These are phyloP conservation scores for Cryptomeria japonica DNA, from an alignment of 75 land plant genomes.

Conservation along the genomic window DNA sequence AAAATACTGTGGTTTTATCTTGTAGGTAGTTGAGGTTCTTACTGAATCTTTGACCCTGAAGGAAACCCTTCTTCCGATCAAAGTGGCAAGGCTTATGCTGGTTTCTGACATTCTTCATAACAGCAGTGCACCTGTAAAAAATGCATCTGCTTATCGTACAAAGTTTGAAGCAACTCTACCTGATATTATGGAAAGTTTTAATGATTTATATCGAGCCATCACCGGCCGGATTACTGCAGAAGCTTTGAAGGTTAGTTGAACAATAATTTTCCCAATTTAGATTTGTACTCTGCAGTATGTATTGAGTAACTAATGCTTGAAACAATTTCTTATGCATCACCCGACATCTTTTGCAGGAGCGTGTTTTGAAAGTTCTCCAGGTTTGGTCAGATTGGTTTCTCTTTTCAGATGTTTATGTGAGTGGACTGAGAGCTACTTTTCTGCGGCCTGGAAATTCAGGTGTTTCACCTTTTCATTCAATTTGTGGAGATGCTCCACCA, in stretches of 20 bases:
- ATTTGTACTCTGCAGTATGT: neutral
- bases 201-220: slow-evolving; percentile 85
- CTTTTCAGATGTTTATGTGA: slow-evolving; percentile 94
- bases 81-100: slow-evolving; percentile 97
- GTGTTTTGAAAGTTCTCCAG: slow-evolving; percentile 93
- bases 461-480: slow-evolving; percentile 78
- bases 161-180: slow-evolving; percentile 92
- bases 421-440: slow-evolving; percentile 92
- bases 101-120: slow-evolving; percentile 97
- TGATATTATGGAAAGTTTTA: slow-evolving; percentile 98
- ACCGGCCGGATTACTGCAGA: slow-evolving; percentile 98
- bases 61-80: slow-evolving; percentile 92
- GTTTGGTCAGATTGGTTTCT: slow-evolving; percentile 99
- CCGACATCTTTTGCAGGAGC: slow-evolving; percentile 53
- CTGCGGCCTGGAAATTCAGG: slow-evolving; percentile 93
- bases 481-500: slow-evolving; percentile 90
- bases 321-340: neutral
- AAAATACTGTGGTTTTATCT: slow-evolving; percentile 7
- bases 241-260: slow-evolving; percentile 76
- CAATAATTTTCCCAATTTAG: neutral
- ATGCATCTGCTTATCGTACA: slow-evolving; percentile 98
- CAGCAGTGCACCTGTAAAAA: slow-evolving; percentile 98
- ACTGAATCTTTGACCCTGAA: slow-evolving; percentile 94
- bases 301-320: neutral
- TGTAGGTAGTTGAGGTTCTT: slow-evolving; percentile 95